Evolutionary conservation across 495 filamentous ascomycete genomes (phyloP).

Genomic region (Penicillium malachiteum): DNA sequence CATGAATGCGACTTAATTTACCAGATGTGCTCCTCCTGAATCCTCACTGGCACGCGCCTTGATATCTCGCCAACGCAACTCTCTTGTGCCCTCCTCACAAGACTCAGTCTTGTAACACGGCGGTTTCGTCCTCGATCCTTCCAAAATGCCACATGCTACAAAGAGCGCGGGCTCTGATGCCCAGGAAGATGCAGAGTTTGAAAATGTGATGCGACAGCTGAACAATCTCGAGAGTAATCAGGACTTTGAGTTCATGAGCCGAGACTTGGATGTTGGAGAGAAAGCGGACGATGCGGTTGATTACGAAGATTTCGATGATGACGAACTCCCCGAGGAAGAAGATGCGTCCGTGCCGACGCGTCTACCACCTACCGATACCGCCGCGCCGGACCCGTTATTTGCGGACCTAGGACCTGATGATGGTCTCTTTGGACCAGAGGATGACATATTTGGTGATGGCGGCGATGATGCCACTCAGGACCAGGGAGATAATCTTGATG

Average conservation of each 20-base stretch:
- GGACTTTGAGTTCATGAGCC: constrained; percentile 42
- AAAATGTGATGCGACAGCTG: constrained; percentile 51
- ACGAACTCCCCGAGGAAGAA: constrained; percentile 70
- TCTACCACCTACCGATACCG: constrained; percentile 13
- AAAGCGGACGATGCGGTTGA: constrained; percentile 82
- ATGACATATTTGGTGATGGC: constrained; percentile 44
- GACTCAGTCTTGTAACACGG: background rate
- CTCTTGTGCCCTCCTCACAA: background rate
- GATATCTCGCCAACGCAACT: background rate
- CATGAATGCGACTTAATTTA: background rate
- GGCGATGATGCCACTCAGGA: constrained; percentile 29
- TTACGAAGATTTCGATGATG: constrained; percentile 80
- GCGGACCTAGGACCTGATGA: constrained; percentile 40
- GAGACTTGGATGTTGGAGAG: constrained; percentile 60
- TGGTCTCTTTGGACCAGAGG: constrained; percentile 44
- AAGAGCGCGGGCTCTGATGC: constrained; percentile 24
- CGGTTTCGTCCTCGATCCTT: background rate
- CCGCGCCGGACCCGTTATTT: constrained; percentile 15
- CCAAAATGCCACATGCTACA: constrained; percentile 50
- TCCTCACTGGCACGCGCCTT: background rate
- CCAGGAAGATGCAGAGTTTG: constrained; percentile 46
- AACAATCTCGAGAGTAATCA: constrained; percentile 42
- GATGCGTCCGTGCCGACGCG: constrained; percentile 28
- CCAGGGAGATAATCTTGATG: constrained; percentile 47
- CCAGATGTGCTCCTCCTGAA: background rate